Percentiles rank a stretch among this genome's conserved stretches.
Evolutionary conservation across 2,329 filamentous ascomycete species (phyloP).

Genomic region (Epichloe sylvatica): DNA sequence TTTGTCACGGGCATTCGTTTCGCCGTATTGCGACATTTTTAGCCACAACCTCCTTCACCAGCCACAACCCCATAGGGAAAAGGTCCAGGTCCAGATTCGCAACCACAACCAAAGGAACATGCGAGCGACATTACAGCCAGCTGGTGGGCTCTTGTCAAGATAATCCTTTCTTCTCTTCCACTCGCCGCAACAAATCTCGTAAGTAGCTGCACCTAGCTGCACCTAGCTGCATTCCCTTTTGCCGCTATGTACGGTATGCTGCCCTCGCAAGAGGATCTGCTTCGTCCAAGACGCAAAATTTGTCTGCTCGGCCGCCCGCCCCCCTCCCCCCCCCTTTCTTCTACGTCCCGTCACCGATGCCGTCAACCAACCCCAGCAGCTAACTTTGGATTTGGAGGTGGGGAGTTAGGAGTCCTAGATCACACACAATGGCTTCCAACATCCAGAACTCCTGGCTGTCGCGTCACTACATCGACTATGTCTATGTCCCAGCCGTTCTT

Average conservation of each 20-base stretch:
- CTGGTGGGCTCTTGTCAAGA: background rate
- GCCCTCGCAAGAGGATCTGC: background rate
- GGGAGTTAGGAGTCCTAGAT: background rate
- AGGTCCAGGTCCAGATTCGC: background rate
- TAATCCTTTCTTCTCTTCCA: background rate
- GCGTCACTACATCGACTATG: slow-evolving; percentile 57
- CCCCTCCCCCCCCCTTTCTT: background rate
- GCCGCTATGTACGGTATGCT: too few relatives aligned
- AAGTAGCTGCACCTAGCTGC: background rate
- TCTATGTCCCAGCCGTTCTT: slow-evolving; percentile 72
- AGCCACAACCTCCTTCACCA: background rate
- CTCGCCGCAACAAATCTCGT: background rate
- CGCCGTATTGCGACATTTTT: background rate
- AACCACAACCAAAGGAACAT: background rate
- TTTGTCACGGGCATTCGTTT: background rate
- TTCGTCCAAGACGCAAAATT: background rate
- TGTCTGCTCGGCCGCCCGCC: background rate
- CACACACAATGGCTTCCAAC: slow-evolving; percentile 14
- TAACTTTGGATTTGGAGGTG: background rate
- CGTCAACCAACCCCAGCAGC: background rate
- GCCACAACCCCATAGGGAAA: background rate
- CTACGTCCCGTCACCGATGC: background rate
- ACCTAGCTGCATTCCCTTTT: background rate
- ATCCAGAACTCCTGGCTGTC: slow-evolving; percentile 26
- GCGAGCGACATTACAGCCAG: slow-evolving; percentile 1